Evolutionary conservation across 352 stramenopile species (phyloP).

Genomic region (Globisporangium abappressorium): DNA sequence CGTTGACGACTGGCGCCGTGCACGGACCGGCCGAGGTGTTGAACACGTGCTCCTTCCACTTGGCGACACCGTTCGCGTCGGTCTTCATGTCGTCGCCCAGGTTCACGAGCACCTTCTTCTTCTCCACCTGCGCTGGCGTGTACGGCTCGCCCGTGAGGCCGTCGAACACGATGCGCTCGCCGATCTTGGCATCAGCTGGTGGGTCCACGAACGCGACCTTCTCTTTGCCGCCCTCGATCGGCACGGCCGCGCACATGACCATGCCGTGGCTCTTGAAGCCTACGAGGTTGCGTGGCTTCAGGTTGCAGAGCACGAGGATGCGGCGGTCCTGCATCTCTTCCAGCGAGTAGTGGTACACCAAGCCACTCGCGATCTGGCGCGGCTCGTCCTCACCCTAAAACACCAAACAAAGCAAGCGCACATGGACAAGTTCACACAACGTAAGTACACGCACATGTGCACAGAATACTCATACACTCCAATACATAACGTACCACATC

Average conservation of each 20-base stretch:
- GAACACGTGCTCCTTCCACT: conserved; percentile 83
- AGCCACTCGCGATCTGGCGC: conserved; percentile 82
- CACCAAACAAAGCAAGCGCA: not conserved
- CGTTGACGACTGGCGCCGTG: conserved; percentile 67
- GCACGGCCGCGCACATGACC: conserved; percentile 85
- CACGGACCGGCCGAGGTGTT: conserved; percentile 69
- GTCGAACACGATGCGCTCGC: conserved; percentile 74
- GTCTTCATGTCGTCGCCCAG: conserved; percentile 83
- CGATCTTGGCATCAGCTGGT: conserved; percentile 64
- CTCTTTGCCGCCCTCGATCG: conserved; percentile 70
- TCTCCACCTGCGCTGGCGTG: conserved; percentile 83
- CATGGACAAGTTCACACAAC: not conserved
- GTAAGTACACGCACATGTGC: not conserved
- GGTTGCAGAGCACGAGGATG: conserved; percentile 89
- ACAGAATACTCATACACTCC: not conserved
- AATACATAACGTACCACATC: conserved; percentile 51
- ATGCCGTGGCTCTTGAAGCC: conserved; percentile 91
- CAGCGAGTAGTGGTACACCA: conserved; percentile 86
- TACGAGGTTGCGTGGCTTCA: conserved; percentile 89
- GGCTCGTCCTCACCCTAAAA: conserved; percentile 68
- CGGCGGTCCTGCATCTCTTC: conserved; percentile 85
- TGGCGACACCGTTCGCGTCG: conserved; percentile 69
- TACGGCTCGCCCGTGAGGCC: conserved; percentile 66
- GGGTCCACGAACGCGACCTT: conserved; percentile 84
- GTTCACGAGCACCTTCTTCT: conserved; percentile 86